Evolutionary conservation across 495 filamentous ascomycete species (phyloP).

Genomic region (Neurospora sp.): DNA sequence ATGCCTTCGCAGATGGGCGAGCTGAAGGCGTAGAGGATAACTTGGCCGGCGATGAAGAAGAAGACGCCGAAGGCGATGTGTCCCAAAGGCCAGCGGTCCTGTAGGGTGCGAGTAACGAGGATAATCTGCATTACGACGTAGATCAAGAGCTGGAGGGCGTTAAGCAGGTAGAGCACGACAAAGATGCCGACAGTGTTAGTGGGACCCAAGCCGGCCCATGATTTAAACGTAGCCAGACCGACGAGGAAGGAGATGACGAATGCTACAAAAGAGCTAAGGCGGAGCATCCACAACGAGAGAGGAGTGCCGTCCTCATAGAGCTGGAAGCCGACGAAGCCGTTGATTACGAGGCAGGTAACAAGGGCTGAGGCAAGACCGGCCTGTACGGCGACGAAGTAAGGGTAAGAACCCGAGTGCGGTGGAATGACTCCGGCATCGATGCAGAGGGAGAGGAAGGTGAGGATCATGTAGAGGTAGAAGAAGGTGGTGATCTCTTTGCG

Average conservation of each 20-base stretch:
- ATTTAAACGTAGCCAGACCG: constrained; percentile 85
- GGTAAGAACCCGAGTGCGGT: constrained; percentile 65
- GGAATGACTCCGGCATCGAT: constrained; percentile 92
- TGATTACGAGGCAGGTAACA: constrained; percentile 83
- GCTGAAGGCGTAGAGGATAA: constrained; percentile 84
- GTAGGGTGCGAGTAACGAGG: constrained; percentile 79
- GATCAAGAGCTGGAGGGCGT: constrained; percentile 71
- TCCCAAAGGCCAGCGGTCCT: constrained; percentile 91
- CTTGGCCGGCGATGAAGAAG: constrained; percentile 88
- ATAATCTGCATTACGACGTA: constrained; percentile 86
- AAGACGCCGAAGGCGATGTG: constrained; percentile 88
- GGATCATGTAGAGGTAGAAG: constrained; percentile 91
- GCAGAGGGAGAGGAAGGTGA: constrained; percentile 80
- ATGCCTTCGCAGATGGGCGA: constrained; percentile 72
- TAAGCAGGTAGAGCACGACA: constrained; percentile 84
- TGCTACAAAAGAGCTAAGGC: constrained; percentile 64
- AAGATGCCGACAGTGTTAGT: constrained; percentile 83
- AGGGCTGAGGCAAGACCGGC: constrained; percentile 83
- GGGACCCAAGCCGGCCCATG: constrained; percentile 77
- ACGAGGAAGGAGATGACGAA: constrained; percentile 83
- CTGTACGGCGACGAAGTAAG: constrained; percentile 87
- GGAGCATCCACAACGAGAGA: constrained; percentile 87
- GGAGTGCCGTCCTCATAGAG: constrained; percentile 98
- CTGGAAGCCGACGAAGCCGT: constrained; percentile 98
- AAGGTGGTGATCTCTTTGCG: constrained; percentile 97